phyloP scores from a whole-genome alignment of 148 eudicot species.

The Fagopyrum tataricum region DNA sequence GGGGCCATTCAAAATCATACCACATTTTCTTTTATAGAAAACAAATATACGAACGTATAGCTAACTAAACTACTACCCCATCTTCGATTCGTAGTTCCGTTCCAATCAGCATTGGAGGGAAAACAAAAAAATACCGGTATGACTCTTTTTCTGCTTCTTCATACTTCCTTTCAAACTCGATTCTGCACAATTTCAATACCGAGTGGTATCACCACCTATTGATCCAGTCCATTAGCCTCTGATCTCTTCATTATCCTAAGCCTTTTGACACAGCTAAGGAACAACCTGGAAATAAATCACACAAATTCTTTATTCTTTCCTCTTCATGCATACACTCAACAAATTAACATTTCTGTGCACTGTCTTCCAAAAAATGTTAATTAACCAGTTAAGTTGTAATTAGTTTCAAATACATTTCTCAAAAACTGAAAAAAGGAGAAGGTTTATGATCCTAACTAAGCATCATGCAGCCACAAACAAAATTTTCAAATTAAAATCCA shows the following conservation, averaged over 20 bases:
- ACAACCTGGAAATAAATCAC: constrained; percentile 50
- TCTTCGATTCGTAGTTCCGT: constrained; percentile 5
- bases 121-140: constrained; percentile 21
- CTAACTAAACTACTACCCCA: background rate
- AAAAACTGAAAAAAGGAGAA: background rate
- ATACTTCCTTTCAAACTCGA: constrained; percentile 43
- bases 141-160: constrained; percentile 35
- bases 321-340: background rate
- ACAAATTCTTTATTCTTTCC: background rate
- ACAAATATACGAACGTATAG: background rate
- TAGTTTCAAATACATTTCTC: background rate
- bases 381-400: background rate
- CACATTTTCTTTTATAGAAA: constrained; percentile 17
- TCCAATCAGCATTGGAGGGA: constrained; percentile 1
- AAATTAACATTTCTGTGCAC: background rate
- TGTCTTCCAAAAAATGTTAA: background rate
- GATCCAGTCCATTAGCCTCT: constrained; percentile 89
- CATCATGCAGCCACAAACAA: background rate
- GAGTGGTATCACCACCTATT: constrained; percentile 8
- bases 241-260: constrained; percentile 80
- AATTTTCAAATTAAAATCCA: background rate
- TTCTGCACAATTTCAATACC: constrained; percentile 24
- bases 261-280: constrained; percentile 67
- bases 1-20: constrained; percentile 3
- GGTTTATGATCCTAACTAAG: background rate